These are phyloP conservation scores for Diaporthe citrichinensis DNA, from an alignment of 2,329 filamentous ascomycete genomes.

Conservation along the genomic window DNA sequence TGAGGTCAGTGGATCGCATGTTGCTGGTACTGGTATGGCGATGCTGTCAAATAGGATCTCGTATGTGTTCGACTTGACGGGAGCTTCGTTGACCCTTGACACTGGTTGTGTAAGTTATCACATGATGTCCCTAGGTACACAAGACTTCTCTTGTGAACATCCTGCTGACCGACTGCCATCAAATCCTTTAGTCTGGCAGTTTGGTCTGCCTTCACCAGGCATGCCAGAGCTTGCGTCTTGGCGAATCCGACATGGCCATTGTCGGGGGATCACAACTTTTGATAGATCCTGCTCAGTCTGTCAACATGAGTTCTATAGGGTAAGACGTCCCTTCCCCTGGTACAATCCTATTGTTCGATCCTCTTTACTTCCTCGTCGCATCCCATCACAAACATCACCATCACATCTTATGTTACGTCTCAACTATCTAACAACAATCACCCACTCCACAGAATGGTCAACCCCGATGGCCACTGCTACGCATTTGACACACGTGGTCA, in stretches of 20 bases:
- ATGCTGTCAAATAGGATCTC: constrained; percentile 48
- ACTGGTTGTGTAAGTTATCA: constrained; percentile 49
- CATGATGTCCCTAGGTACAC: background rate
- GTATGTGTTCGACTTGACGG: constrained; percentile 49
- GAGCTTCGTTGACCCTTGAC: constrained; percentile 49
- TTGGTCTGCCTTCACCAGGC: constrained; percentile 51
- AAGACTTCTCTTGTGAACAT: background rate
- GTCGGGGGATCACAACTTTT: constrained; percentile 47
- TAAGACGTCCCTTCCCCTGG: background rate
- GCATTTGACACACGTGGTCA: constrained; percentile 51
- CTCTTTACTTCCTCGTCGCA: background rate
- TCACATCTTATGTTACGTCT: background rate
- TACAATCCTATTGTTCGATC: constrained; percentile 7
- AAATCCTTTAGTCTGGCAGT: constrained; percentile 45
- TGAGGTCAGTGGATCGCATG: constrained; percentile 41
- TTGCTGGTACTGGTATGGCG: constrained; percentile 41
- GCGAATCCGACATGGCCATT: constrained; percentile 49
- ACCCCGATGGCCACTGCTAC: constrained; percentile 45
- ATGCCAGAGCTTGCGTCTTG: constrained; percentile 48
- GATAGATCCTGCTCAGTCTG: constrained; percentile 45
- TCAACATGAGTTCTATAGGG: constrained; percentile 41
- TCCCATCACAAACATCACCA: background rate
- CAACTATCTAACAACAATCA: background rate
- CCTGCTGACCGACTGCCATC: background rate
- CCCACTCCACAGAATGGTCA: constrained; percentile 37